phyloP scores from a whole-genome alignment of 2,329 filamentous ascomycete genomes.

The Biscogniauxia sp. region DNA sequence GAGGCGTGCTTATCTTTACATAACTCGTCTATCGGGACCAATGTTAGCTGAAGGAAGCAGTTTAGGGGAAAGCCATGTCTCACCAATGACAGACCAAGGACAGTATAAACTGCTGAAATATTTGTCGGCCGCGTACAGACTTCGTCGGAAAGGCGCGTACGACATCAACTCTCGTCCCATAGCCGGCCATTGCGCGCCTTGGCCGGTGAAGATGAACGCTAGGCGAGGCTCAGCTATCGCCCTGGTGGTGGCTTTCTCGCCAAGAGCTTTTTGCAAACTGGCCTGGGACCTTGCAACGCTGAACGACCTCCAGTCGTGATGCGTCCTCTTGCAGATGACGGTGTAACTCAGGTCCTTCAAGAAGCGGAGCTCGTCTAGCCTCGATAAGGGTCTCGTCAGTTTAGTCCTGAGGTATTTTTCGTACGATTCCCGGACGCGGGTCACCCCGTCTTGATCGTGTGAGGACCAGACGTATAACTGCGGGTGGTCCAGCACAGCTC shows the following conservation, averaged over 20 bases:
- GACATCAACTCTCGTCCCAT: slow-evolving; percentile 36
- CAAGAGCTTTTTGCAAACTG: not conserved
- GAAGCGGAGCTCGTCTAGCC: not conserved
- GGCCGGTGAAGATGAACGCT: slow-evolving; percentile 41
- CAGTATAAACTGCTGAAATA: slow-evolving; percentile 5
- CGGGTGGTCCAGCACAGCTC: not conserved
- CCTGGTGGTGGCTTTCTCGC: not conserved
- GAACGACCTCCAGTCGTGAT: not conserved
- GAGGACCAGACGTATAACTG: slow-evolving; percentile 15
- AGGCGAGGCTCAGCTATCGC: not conserved
- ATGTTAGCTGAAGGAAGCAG: not conserved
- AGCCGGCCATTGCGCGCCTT: slow-evolving; percentile 43
- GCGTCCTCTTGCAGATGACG: not conserved
- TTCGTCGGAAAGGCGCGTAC: slow-evolving; percentile 6
- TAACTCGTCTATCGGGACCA: slow-evolving; percentile 8
- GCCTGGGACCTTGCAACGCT: not conserved
- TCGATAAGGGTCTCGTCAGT: not conserved
- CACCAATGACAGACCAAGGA: slow-evolving; percentile 5
- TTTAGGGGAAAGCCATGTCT: not conserved
- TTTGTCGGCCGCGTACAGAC: slow-evolving; percentile 9
- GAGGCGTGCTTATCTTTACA: slow-evolving; percentile 9
- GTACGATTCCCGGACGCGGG: slow-evolving; percentile 4
- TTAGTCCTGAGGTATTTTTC: slow-evolving; percentile 2
- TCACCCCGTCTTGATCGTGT: slow-evolving; percentile 13
- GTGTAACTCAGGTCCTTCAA: slow-evolving; percentile 2